Conservation (phyloP, 768 basidiomycete species). For the Lentinula detonsa region DNA sequence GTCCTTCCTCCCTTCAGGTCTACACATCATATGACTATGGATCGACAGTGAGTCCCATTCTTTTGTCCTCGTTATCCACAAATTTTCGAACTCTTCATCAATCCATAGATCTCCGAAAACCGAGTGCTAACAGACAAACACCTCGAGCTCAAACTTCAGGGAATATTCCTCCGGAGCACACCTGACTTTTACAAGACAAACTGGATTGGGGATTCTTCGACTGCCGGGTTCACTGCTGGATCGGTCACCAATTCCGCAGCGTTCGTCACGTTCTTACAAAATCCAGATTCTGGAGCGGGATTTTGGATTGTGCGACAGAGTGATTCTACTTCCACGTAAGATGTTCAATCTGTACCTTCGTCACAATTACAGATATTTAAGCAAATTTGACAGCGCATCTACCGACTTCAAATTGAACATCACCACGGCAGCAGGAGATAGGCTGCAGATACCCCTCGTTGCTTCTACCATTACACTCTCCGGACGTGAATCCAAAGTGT, state of each 20-base stretch:
- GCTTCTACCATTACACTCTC: slow-evolving; percentile 48
- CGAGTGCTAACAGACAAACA: slow-evolving; percentile 67
- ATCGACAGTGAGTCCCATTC: slow-evolving; percentile 32
- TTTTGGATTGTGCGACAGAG: slow-evolving; percentile 71
- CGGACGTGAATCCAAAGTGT: slow-evolving; percentile 73
- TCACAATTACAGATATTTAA: not conserved
- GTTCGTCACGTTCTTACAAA: slow-evolving; percentile 58
- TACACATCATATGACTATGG: slow-evolving; percentile 77
- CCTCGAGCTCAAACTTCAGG: slow-evolving; percentile 73
- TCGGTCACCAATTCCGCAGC: slow-evolving; percentile 32
- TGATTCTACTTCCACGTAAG: slow-evolving; percentile 64
- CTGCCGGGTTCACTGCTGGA: slow-evolving; percentile 25
- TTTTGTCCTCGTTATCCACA: not conserved
- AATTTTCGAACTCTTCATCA: not conserved
- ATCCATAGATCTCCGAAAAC: slow-evolving; percentile 50
- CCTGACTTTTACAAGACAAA: slow-evolving; percentile 79
- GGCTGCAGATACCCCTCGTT: slow-evolving; percentile 50
- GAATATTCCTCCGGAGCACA: slow-evolving; percentile 72
- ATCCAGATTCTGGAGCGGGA: slow-evolving; percentile 58
- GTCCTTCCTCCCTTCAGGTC: not conserved
- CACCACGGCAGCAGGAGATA: slow-evolving; percentile 41
- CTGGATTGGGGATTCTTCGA: slow-evolving; percentile 58
- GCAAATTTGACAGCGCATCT: slow-evolving; percentile 26
- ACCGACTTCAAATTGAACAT: slow-evolving; percentile 58
- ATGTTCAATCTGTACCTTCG: not conserved